A percentile compares a stretch with the other conserved stretches of the same genome.
Conservation (phyloP, 73 alveolate genomes). For the Breviolum minutum region DNA sequence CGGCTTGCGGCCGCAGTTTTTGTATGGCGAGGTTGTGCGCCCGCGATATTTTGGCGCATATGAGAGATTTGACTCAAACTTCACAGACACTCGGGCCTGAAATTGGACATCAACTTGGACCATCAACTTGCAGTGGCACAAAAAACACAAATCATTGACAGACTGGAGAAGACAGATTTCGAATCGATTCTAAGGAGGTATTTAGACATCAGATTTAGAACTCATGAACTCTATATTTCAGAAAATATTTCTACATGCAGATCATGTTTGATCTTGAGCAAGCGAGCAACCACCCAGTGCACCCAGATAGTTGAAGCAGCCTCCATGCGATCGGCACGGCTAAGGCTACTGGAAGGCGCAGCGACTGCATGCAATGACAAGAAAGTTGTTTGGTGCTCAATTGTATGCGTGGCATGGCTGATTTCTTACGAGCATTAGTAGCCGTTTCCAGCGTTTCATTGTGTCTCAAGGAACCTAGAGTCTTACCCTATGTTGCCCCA, state of each 20-base stretch:
- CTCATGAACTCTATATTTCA: too few species aligned
- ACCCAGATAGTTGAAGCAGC: too few species aligned
- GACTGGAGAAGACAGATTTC: background rate
- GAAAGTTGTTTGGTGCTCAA: background rate
- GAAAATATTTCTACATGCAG: background rate
- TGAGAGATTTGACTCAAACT: background rate
- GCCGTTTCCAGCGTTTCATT: too few species aligned
- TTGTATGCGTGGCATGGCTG: background rate
- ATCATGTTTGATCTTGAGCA: too few species aligned
- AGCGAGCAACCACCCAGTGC: too few species aligned
- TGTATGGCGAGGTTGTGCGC: slow-evolving; percentile 44
- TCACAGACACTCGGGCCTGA: background rate
- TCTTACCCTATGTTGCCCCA: too few species aligned
- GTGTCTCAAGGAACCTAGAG: too few species aligned
- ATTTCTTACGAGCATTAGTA: too few species aligned
- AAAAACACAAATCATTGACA: background rate
- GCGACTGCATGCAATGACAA: slow-evolving; percentile 41
- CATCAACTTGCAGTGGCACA: background rate
- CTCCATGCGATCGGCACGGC: background rate
- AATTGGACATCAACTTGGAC: background rate
- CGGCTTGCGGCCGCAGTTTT: too few species aligned
- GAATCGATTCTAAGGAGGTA: background rate
- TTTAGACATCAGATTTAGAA: too few species aligned
- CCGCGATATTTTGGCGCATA: background rate
- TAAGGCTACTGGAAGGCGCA: slow-evolving; percentile 50